These are phyloP conservation scores for Striga asiatica DNA, from an alignment of 257 asterid species.

Conservation along the genomic window DNA sequence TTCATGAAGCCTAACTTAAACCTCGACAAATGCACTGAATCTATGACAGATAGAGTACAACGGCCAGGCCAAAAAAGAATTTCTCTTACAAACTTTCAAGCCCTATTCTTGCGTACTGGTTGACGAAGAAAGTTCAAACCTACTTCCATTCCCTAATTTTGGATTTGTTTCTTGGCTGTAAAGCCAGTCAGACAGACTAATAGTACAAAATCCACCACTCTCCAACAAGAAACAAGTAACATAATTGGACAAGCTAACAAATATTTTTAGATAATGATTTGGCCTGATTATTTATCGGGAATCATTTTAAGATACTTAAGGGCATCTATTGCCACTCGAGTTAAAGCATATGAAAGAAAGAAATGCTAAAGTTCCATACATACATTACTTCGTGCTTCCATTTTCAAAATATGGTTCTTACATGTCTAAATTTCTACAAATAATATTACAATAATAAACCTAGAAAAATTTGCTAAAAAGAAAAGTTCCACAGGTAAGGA, in stretches of 20 bases:
- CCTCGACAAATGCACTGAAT: not conserved
- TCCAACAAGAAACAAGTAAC: not conserved
- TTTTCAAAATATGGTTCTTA: not conserved
- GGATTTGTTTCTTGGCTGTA: not conserved
- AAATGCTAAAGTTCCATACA: not conserved
- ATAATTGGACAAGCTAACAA: not conserved
- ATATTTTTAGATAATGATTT: not conserved
- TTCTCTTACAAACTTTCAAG: not conserved
- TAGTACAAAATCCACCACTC: not conserved
- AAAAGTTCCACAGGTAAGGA: not conserved
- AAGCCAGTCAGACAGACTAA: not conserved
- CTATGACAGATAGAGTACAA: not conserved
- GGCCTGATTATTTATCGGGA: not conserved
- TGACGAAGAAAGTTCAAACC: not conserved
- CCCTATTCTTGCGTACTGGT: not conserved
- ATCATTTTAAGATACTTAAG: not conserved
- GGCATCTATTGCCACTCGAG: not conserved
- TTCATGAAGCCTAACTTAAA: not conserved
- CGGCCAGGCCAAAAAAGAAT: no score
- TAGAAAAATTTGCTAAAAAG: not conserved
- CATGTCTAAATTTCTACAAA: not conserved
- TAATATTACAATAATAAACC: not conserved
- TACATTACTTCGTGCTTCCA: not conserved
- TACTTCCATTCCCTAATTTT: not conserved
- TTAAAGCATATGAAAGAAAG: not conserved